These are phyloP conservation scores for Suillus tomentosus DNA, from an alignment of 768 basidiomycete genomes.

Conservation along the genomic window DNA sequence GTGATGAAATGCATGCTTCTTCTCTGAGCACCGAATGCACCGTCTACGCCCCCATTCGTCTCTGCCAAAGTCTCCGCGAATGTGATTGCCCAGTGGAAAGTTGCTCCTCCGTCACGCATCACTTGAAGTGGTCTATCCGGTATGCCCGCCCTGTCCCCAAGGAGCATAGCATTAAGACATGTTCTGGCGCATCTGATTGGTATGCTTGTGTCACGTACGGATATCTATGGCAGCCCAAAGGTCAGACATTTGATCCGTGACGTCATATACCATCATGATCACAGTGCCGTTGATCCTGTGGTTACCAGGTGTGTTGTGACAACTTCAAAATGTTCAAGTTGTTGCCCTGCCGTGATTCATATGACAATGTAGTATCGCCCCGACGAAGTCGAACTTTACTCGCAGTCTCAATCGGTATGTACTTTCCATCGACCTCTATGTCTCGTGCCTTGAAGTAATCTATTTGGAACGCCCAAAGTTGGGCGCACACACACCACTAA, in stretches of 20 bases:
- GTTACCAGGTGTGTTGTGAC: slow-evolving; percentile 79
- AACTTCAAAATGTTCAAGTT: slow-evolving; percentile 74
- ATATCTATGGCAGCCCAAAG: slow-evolving; percentile 70
- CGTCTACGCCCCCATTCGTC: slow-evolving; percentile 91
- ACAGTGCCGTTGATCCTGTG: slow-evolving; percentile 94
- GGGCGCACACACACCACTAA: too few relatives aligned
- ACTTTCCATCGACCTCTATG: slow-evolving; percentile 88
- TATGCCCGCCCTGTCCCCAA: slow-evolving; percentile 96
- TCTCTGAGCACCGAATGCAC: slow-evolving; percentile 50
- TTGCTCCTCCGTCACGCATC: slow-evolving; percentile 78
- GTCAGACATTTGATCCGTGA: slow-evolving; percentile 89
- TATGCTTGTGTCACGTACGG: slow-evolving; percentile 65
- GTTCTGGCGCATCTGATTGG: slow-evolving; percentile 73
- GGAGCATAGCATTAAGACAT: slow-evolving; percentile 79
- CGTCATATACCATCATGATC: slow-evolving; percentile 77
- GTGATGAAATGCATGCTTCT: neutral
- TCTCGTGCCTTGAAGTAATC: slow-evolving; percentile 92
- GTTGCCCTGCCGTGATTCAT: slow-evolving; percentile 92
- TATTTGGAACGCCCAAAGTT: neutral
- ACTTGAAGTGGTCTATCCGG: slow-evolving; percentile 80
- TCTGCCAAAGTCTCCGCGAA: slow-evolving; percentile 98
- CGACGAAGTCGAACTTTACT: neutral
- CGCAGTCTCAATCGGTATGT: slow-evolving; percentile 42
- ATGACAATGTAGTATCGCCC: neutral
- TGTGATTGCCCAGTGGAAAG: slow-evolving; percentile 76